A percentile compares a stretch with the other conserved stretches of the same genome.
These are phyloP conservation scores for Fomitopsis serialis DNA, from an alignment of 768 basidiomycete species.

Conservation along the genomic window DNA sequence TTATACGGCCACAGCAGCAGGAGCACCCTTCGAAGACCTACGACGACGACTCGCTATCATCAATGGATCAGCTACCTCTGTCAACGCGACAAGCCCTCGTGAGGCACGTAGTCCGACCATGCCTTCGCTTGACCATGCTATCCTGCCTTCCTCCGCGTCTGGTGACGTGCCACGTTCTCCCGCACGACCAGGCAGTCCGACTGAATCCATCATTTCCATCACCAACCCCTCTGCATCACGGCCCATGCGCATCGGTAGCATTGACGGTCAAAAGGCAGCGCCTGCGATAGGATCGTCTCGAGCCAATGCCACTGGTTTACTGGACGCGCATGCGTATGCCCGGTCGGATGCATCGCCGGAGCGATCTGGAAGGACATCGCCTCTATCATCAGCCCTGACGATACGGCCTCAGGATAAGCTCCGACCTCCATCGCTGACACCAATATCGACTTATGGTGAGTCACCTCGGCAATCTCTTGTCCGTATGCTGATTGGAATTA, in stretches of 20 bases:
- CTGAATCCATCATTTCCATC: slow-evolving; percentile 75
- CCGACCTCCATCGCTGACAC: slow-evolving; percentile 49
- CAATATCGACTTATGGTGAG: slow-evolving; percentile 72
- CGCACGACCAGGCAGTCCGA: slow-evolving; percentile 72
- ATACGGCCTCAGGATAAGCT: slow-evolving; percentile 42
- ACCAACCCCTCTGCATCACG: slow-evolving; percentile 54
- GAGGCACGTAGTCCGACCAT: slow-evolving; percentile 40
- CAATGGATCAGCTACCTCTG: slow-evolving; percentile 65
- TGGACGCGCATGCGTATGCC: slow-evolving; percentile 72
- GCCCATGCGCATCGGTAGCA: slow-evolving; percentile 58
- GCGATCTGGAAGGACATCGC: slow-evolving; percentile 75
- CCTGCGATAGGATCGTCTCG: slow-evolving; percentile 86
- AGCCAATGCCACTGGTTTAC: slow-evolving; percentile 73
- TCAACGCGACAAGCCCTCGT: slow-evolving; percentile 42
- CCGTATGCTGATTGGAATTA: not conserved
- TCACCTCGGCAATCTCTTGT: not conserved
- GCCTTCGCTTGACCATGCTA: slow-evolving; percentile 24
- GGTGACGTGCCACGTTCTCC: slow-evolving; percentile 26
- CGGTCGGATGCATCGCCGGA: slow-evolving; percentile 63
- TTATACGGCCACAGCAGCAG: slow-evolving; percentile 30
- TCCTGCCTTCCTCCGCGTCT: slow-evolving; percentile 12
- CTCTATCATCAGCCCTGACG: slow-evolving; percentile 56
- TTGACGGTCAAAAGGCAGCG: slow-evolving; percentile 80
- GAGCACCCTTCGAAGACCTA: slow-evolving; percentile 73
- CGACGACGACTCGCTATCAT: slow-evolving; percentile 70